Percentiles rank a stretch among this genome's conserved stretches.
Evolutionary conservation across 768 basidiomycete species (phyloP).

Genomic region (Tulasnella sp.): DNA sequence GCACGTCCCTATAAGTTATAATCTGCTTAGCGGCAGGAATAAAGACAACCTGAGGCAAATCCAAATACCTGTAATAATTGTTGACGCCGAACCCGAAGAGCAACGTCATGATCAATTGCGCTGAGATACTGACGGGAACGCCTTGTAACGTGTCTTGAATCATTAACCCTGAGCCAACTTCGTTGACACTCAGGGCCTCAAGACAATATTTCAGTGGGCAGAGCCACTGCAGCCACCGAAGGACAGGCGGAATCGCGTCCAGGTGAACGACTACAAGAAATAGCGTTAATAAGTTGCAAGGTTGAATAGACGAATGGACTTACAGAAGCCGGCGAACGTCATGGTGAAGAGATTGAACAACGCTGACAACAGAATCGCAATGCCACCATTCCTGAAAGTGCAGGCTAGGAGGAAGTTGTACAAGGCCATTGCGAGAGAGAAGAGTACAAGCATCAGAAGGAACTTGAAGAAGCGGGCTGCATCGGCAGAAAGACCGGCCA

Average conservation of each 20-base stretch:
- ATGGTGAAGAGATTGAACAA: slow-evolving; percentile 44
- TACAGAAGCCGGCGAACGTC: slow-evolving; percentile 80
- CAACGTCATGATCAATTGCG: slow-evolving; percentile 80
- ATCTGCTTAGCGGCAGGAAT: background rate
- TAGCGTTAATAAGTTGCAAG: background rate
- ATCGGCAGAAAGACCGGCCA: slow-evolving; percentile 81
- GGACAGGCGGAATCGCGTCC: slow-evolving; percentile 74
- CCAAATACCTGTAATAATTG: slow-evolving; percentile 69
- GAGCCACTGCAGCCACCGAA: slow-evolving; percentile 92
- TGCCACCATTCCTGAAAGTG: slow-evolving; percentile 77
- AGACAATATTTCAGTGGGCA: slow-evolving; percentile 76
- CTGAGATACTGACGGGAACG: slow-evolving; percentile 76
- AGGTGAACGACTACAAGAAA: slow-evolving; percentile 63
- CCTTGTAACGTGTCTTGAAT: slow-evolving; percentile 75
- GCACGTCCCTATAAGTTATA: slow-evolving; percentile 51
- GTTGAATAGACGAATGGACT: background rate
- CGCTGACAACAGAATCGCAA: slow-evolving; percentile 82
- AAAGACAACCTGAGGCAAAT: background rate
- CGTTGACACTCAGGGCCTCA: slow-evolving; percentile 88
- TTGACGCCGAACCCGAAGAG: slow-evolving; percentile 81
- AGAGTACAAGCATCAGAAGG: slow-evolving; percentile 81
- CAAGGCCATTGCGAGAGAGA: slow-evolving; percentile 78
- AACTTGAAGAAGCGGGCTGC: slow-evolving; percentile 92
- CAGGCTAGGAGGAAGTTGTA: slow-evolving; percentile 89
- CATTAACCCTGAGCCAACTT: slow-evolving; percentile 82